phyloP scores from a whole-genome alignment of 2,329 filamentous ascomycete genomes.

The Stagonosporopsis vannaccii region DNA sequence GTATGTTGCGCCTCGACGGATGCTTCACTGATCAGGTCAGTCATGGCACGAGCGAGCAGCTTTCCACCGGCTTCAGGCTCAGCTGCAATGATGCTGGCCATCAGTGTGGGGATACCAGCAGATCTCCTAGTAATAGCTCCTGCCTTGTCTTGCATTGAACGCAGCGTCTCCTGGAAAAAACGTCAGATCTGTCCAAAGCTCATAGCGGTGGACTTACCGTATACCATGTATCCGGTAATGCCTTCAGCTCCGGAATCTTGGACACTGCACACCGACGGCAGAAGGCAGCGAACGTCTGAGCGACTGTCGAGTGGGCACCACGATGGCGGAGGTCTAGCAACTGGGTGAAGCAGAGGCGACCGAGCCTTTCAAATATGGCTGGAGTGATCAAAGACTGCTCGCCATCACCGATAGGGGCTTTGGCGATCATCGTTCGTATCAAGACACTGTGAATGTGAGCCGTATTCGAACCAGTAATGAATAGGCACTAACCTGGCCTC shows the following conservation, averaged over 20 bases:
- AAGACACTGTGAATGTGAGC: constrained; percentile 66
- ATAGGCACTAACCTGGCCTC: constrained; percentile 75
- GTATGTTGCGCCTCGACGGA: constrained; percentile 61
- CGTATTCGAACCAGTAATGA: neutral
- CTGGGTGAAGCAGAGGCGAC: constrained; percentile 80
- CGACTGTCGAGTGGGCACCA: constrained; percentile 92
- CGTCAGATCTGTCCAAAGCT: neutral
- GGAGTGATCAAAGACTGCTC: constrained; percentile 30
- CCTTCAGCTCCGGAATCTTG: constrained; percentile 51
- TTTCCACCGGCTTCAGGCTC: constrained; percentile 63
- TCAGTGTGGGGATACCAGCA: constrained; percentile 86
- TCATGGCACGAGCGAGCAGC: constrained; percentile 71
- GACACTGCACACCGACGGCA: constrained; percentile 71
- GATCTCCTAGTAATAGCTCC: constrained; percentile 86
- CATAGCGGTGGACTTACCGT: constrained; percentile 34
- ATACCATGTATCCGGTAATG: constrained; percentile 74
- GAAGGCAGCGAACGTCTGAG: constrained; percentile 83
- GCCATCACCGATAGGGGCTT: constrained; percentile 43
- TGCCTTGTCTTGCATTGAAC: constrained; percentile 75
- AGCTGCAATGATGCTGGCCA: constrained; percentile 80
- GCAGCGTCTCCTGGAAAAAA: constrained; percentile 63
- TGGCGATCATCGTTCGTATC: constrained; percentile 58
- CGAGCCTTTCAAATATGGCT: constrained; percentile 70
- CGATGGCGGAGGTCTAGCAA: constrained; percentile 84
- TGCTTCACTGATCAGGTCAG: constrained; percentile 67